Conservation (phyloP, 805 yeast species). For the Candida dendrica region DNA sequence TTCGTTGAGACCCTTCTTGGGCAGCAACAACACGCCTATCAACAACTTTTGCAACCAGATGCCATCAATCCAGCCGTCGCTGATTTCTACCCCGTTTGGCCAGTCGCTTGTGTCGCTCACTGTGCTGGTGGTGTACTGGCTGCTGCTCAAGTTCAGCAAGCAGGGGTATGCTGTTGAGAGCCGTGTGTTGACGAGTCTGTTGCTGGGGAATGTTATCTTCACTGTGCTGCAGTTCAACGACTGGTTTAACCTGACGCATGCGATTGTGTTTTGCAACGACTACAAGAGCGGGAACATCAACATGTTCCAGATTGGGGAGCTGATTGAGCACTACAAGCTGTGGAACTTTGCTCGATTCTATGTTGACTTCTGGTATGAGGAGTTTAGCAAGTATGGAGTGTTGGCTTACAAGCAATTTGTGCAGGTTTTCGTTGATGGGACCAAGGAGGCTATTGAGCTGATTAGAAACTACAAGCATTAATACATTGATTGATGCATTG, state of each 20-base stretch:
- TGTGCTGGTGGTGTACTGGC: conserved; percentile 8
- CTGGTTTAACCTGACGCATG: conserved; percentile 18
- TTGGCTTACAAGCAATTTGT: conserved; percentile 15
- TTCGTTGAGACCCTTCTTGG: neutral
- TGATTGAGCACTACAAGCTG: conserved; percentile 14
- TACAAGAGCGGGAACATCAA: conserved; percentile 20
- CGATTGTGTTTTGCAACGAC: conserved; percentile 19
- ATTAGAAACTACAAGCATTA: neutral
- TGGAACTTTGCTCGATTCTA: conserved; percentile 3
- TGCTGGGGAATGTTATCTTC: conserved; percentile 14
- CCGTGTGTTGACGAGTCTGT: conserved; percentile 14
- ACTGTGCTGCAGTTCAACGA: conserved; percentile 13
- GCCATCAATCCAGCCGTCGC: conserved; percentile 18
- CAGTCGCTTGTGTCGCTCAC: conserved; percentile 10
- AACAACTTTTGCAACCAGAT: conserved; percentile 14
- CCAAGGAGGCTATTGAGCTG: conserved; percentile 2
- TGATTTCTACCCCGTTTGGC: conserved; percentile 19
- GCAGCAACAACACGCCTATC: conserved; percentile 19
- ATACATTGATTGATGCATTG: too few species aligned
- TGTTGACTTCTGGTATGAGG: neutral
- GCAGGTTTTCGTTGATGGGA: conserved; percentile 4
- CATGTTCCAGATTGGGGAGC: conserved; percentile 16
- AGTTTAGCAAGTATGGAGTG: conserved; percentile 1
- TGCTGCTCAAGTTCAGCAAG: conserved; percentile 3
- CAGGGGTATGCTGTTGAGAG: conserved; percentile 14